Evolutionary conservation across 768 basidiomycete species (phyloP), one percentile per base, ranked within the genome.

Genomic region (Sarcodon aspratus): DNA sequence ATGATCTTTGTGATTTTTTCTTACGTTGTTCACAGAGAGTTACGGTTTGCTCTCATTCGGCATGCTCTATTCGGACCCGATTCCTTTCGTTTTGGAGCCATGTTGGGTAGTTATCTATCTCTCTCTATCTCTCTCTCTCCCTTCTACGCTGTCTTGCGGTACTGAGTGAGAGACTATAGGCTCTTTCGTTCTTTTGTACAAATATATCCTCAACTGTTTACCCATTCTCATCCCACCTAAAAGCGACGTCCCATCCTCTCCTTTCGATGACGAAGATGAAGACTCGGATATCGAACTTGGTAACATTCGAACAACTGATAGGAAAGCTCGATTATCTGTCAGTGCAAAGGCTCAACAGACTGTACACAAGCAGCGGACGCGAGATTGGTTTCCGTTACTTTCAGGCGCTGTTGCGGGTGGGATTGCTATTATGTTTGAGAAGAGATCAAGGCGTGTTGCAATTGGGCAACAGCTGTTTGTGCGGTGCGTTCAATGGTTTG

Each of bases 401-500:
- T 90, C 92, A 1, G 91, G 91, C 8, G 75, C 81, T 0, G 53
- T 89, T 17, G 80, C 86, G 0, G 88, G 88, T 11, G 79, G 76
- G 1, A 50, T 85, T 3, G 81, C 82, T 1, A 78, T 95, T 38
- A 69, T 83, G 60, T 89, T 83, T 61, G 91, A 93, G 68, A 88
- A 78, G 60, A 70, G 67, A 52, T 72, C 73, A 2, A 63, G 85
- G 34, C 69, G 87, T 49, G 65, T 70, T 12, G 74, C 76, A 13
- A 85, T 93, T 53, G 85, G 85, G 0, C 90, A 94, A 57, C 92
- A 94, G 63, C 60, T 93, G 56, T 89, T 95, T 65, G 91, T 95
- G 46, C 78, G 91, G 89, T 81, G 49, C 45, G 80, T 67, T 7
- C 27, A 9, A 2, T 36, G 5, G 1, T 50, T 7, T 47, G 17